Conservation (phyloP, 306 rosid genomes). For the Bauhinia variegata region DNA sequence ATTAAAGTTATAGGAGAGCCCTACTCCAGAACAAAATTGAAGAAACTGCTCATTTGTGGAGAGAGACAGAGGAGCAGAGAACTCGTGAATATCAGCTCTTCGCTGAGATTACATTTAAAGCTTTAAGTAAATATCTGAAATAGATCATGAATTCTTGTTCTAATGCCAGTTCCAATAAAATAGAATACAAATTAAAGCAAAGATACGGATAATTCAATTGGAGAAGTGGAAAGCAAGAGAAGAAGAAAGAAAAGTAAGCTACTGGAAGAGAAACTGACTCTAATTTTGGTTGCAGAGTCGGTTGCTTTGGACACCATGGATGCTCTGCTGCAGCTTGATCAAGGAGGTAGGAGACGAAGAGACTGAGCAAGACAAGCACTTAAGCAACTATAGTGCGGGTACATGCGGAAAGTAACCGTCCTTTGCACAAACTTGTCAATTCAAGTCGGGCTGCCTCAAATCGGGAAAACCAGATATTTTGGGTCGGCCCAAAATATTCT, state of each 20-base stretch:
- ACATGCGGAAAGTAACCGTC: too few relatives aligned
- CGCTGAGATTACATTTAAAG: slow-evolving; percentile 11
- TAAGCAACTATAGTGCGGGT: too few relatives aligned
- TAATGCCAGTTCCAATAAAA: slow-evolving; percentile 23
- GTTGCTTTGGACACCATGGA: slow-evolving; percentile 65
- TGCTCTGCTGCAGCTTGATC: slow-evolving; percentile 30
- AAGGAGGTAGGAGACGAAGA: slow-evolving; percentile 19
- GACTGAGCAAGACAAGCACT: background rate
- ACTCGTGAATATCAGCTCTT: slow-evolving; percentile 11
- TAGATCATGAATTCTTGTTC: slow-evolving; percentile 17
- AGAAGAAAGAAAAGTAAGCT: slow-evolving; percentile 1
- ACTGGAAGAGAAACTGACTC: slow-evolving; percentile 55
- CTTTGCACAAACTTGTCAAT: too few relatives aligned
- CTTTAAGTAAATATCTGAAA: slow-evolving; percentile 4
- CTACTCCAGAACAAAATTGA: slow-evolving; percentile 26
- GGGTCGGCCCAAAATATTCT: too few relatives aligned
- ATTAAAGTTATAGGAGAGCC: slow-evolving; percentile 24
- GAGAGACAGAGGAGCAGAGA: slow-evolving; percentile 20
- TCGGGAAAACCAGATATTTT: too few relatives aligned
- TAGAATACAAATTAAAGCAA: slow-evolving; percentile 25
- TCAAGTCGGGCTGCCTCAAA: too few relatives aligned
- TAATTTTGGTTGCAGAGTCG: slow-evolving; percentile 53
- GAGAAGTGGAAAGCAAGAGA: background rate
- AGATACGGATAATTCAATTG: background rate
- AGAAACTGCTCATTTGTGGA: background rate